Conservation (phyloP, 2,329 filamentous ascomycete genomes). For the Harringtonia aguacate region DNA sequence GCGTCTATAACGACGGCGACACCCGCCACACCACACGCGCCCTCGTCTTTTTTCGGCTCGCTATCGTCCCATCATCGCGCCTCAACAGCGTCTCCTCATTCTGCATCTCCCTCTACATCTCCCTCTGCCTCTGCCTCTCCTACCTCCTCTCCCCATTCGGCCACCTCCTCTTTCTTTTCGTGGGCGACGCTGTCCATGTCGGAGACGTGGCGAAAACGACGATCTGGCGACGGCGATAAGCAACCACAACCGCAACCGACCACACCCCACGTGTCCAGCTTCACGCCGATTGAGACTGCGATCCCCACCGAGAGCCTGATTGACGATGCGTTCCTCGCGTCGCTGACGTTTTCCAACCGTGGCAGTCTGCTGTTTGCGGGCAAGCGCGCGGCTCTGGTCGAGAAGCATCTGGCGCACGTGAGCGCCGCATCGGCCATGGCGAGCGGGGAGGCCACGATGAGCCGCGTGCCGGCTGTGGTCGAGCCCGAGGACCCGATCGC, state of each 20-base stretch:
- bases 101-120: neutral
- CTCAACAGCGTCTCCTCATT: too few species aligned
- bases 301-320: slow-evolving; percentile 47
- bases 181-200: slow-evolving; percentile 11
- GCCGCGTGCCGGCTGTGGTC: slow-evolving; percentile 1
- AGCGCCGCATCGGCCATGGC: neutral
- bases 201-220: neutral
- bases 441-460: slow-evolving; percentile 1
- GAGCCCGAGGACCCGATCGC: slow-evolving; percentile 25
- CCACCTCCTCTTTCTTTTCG: slow-evolving; percentile 1
- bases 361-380: slow-evolving; percentile 53
- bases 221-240: neutral
- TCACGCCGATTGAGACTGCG: slow-evolving; percentile 41
- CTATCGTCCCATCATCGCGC: neutral
- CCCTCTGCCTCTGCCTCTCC: neutral
- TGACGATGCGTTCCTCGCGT: slow-evolving; percentile 46
- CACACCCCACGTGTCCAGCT: slow-evolving; percentile 22
- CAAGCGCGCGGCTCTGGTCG: slow-evolving; percentile 20
- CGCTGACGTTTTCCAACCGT: slow-evolving; percentile 50
- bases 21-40: neutral
- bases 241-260: slow-evolving; percentile 10
- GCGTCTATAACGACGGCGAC: neutral
- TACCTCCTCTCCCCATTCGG: neutral
- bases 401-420: too few species aligned
- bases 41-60: neutral